A percentile compares a stretch with the other conserved stretches of the same genome.
Evolutionary conservation across 768 basidiomycete species (phyloP).

Genomic region (Leccinellum rugosiceps): DNA sequence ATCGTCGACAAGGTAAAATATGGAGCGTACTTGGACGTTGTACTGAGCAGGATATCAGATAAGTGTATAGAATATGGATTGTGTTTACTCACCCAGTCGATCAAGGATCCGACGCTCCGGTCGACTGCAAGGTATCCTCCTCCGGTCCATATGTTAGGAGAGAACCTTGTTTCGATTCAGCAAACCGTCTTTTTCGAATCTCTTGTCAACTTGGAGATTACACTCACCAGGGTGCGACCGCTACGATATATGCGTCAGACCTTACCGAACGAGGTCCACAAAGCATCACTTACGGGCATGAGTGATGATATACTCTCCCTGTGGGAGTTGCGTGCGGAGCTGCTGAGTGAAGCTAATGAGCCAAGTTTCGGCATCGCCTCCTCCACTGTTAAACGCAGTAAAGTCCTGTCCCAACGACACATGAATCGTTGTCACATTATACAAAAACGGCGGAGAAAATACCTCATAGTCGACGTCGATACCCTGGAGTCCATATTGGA

Average conservation of each 20-base stretch:
- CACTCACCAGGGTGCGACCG: constrained; percentile 23
- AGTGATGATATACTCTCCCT: constrained; percentile 5
- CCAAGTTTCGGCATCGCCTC: constrained; percentile 40
- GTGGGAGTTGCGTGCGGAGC: constrained; percentile 33
- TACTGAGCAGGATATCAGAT: constrained; percentile 14
- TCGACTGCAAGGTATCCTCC: constrained; percentile 41
- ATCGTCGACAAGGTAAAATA: not conserved
- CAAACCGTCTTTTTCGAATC: not conserved
- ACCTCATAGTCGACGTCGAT: constrained; percentile 56
- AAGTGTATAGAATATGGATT: not conserved
- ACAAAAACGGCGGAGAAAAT: not conserved
- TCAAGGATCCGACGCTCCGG: constrained; percentile 37
- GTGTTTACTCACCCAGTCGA: constrained; percentile 39
- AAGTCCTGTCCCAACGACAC: constrained; percentile 26
- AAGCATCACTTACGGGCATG: constrained; percentile 33
- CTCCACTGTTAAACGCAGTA: constrained; percentile 28
- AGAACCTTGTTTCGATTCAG: constrained; percentile 16
- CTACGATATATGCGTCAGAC: constrained; percentile 6
- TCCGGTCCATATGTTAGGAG: constrained; percentile 17
- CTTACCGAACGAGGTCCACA: not conserved
- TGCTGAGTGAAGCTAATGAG: constrained; percentile 31
- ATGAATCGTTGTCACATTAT: not conserved
- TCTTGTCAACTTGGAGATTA: not conserved
- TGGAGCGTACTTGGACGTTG: constrained; percentile 39
- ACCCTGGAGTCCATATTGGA: constrained; percentile 44